Conservation (phyloP, 352 stramenopile genomes). For the Phytopythium montanum region DNA sequence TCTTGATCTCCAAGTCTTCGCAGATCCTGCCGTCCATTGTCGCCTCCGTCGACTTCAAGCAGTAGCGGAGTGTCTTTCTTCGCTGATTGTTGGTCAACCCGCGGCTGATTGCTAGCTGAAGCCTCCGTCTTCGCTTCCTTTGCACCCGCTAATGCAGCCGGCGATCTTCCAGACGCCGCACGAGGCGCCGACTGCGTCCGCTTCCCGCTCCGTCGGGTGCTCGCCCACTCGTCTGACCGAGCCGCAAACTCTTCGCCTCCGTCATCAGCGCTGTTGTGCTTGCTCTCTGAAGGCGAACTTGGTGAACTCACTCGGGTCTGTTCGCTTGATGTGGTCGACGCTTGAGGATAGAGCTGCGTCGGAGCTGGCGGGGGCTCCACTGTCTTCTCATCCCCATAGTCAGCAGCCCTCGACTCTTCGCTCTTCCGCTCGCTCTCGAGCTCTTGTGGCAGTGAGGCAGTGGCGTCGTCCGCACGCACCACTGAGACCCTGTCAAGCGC, state of each 20-base stretch:
- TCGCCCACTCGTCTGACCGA: conserved; percentile 18
- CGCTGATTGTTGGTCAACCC: not conserved
- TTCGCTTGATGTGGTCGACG: not conserved
- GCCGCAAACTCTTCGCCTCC: not conserved
- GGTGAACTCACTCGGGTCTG: not conserved
- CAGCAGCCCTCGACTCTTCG: not conserved
- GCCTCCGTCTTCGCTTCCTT: not conserved
- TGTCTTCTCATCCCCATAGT: not conserved
- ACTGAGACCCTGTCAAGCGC: not conserved
- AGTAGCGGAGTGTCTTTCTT: not conserved
- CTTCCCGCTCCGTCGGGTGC: conserved; percentile 17
- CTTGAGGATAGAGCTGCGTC: not conserved
- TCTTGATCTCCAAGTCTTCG: not conserved
- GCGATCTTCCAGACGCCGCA: not conserved
- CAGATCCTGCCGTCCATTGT: not conserved
- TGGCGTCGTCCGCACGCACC: not conserved
- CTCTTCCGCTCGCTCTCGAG: not conserved
- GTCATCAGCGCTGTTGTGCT: not conserved
- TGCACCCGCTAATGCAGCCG: not conserved
- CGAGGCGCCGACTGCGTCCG: conserved; percentile 4
- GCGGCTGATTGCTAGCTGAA: not conserved
- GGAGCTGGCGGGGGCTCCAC: not conserved
- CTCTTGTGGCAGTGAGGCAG: not conserved
- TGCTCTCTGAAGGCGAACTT: not conserved
- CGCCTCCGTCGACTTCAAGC: not conserved